A percentile compares a stretch with the other conserved stretches of the same genome.
Evolutionary conservation across 768 basidiomycete species (phyloP).

Genomic region (Phaffia australis): DNA sequence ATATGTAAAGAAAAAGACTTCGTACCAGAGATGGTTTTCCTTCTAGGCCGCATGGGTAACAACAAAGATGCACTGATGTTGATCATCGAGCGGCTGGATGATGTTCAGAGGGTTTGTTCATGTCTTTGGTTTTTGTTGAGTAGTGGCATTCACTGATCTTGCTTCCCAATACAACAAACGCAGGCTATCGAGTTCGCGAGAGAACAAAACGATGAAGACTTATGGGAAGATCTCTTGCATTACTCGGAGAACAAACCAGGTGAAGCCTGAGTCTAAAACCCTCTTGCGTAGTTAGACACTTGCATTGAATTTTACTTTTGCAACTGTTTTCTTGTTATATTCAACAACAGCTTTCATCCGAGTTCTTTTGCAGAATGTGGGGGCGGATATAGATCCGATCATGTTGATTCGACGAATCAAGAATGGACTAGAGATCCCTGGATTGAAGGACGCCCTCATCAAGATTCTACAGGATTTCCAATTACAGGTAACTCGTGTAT

Average conservation of each 20-base stretch:
- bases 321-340: background rate
- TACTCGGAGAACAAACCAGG: conserved; percentile 91
- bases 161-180: background rate
- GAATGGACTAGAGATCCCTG: conserved; percentile 92
- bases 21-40: conserved; percentile 93
- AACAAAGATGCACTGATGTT: conserved; percentile 87
- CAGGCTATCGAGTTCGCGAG: conserved; percentile 97
- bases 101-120: conserved; percentile 65
- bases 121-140: background rate
- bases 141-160: background rate
- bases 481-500: conserved; percentile 45
- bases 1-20: conserved; percentile 75
- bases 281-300: background rate
- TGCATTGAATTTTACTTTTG: conserved; percentile 1
- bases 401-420: conserved; percentile 86
- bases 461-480: conserved; percentile 97
- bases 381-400: conserved; percentile 89
- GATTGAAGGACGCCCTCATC: conserved; percentile 83
- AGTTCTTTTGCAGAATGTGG: conserved; percentile 87
- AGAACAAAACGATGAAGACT: conserved; percentile 89
- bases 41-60: conserved; percentile 94
- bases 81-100: conserved; percentile 87
- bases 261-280: conserved; percentile 37
- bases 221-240: conserved; percentile 90
- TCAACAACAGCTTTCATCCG: conserved; percentile 85